These are phyloP conservation scores for Mastigamoeba balamuthi DNA, from an alignment of 78 protist genomes.

Conservation along the genomic window DNA sequence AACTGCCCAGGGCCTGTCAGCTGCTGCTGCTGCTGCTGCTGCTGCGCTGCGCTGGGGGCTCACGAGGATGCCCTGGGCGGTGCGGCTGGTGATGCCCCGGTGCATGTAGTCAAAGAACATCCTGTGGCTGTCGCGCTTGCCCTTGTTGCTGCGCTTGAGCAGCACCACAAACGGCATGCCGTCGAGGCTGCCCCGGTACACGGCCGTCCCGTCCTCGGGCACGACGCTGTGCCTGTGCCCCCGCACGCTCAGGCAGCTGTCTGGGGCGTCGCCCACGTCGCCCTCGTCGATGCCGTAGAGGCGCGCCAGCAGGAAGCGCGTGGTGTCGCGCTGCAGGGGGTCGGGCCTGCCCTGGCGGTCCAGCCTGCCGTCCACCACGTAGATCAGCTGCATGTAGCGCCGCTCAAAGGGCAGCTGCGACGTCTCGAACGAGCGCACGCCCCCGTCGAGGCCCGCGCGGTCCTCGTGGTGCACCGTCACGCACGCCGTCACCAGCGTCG, in stretches of 20 bases:
- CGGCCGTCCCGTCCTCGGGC: background rate
- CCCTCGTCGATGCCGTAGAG: background rate
- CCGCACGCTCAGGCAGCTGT: background rate
- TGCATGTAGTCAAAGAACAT: background rate
- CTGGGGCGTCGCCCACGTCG: background rate
- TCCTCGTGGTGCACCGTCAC: background rate
- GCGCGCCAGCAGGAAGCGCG: background rate
- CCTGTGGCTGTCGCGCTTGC: background rate
- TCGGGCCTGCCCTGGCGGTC: background rate
- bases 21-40: no score
- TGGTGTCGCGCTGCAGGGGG: background rate
- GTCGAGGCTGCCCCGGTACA: background rate
- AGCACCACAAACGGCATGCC: background rate
- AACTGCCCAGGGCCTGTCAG: no score
- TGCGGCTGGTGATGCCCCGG: background rate
- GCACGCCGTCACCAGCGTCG: background rate
- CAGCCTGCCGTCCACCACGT: background rate
- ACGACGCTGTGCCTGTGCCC: background rate
- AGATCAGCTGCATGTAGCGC: background rate
- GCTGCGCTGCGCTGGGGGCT: no score
- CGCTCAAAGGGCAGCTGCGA: background rate
- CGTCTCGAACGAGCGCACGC: background rate
- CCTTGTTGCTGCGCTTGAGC: background rate
- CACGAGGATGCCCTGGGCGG: background rate
- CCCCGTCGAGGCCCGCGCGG: background rate